phyloP scores from a whole-genome alignment of 2,329 filamentous ascomycete genomes.

The Sclerotinia nivalis region DNA sequence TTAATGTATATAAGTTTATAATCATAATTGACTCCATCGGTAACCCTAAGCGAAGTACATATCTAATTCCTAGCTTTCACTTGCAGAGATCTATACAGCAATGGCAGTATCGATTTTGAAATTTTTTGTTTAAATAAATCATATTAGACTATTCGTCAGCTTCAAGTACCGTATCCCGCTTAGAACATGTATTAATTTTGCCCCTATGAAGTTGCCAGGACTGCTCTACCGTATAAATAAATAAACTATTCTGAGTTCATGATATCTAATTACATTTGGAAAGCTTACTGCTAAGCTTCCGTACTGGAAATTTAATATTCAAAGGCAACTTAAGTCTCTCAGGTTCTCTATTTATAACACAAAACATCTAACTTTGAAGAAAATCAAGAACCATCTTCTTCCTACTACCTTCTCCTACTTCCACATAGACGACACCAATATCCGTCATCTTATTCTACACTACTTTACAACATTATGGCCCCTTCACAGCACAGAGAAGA shows the following conservation, averaged over 20 bases:
- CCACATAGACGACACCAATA: neutral
- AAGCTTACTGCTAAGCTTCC: neutral
- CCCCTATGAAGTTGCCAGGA: neutral
- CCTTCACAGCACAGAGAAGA: neutral
- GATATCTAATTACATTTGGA: neutral
- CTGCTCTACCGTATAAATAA: neutral
- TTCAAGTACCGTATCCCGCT: neutral
- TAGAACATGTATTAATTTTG: neutral
- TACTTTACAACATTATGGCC: neutral
- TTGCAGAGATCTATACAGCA: neutral
- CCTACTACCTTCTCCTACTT: neutral
- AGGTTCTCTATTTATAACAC: neutral
- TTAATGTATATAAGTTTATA: no score
- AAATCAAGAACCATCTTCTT: neutral
- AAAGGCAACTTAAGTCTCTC: no score
- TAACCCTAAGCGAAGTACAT: neutral
- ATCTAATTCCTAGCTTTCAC: neutral
- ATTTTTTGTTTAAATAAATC: neutral
- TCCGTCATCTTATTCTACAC: no score
- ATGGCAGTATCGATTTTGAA: neutral
- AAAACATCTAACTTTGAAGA: neutral
- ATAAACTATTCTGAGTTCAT: neutral
- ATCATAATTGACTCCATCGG: neutral
- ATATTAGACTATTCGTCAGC: no score
- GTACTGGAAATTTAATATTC: neutral